Evolutionary conservation across 2,329 filamentous ascomycete species (phyloP), one percentile per base, ranked within the genome.

Genomic region (Claviceps fusiformis): DNA sequence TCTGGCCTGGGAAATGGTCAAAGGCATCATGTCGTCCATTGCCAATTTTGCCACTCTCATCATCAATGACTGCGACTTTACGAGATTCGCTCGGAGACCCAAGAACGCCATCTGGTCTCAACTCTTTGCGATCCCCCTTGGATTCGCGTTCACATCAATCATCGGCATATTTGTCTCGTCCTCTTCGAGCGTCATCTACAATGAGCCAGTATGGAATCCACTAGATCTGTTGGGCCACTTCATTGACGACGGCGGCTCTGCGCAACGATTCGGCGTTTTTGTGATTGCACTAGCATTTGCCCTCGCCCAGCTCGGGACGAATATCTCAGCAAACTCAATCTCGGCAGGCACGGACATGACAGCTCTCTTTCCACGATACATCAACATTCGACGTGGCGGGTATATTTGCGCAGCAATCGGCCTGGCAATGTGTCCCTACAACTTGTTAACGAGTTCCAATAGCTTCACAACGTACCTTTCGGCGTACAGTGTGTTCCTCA

Each of bases 401-500:
- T 95, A 95, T 67, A 79, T 95, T 59, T 95, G 89, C 64, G 90
- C 90, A 0, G 68, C 77, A 1, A 75, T 95, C 55, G 89, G 89
- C 54, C 75, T 95, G 13, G 86, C 83, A 59, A 95, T 95, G 81
- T 93, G 88, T 67, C 91, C 91, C 0, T 92, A 85, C 81, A 87
- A 87, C 57, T 78, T 95, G 0, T 79, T 95, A 9, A 82, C 79
- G 2, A 75, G 75, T 48, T 81, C 81, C 48, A 95, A 92, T 74
- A 83, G 85, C 70, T 95, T 95, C 73, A 93, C 88, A 0, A 95
- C 88, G 3, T 95, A 95, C 66, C 81, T 96, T 0, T 93, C 87
- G 0, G 86, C 91, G 1, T 95, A 95, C 73, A 90, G 87, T 3
- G 89, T 96, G 55, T 96, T 96, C 71, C 78, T 96, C n/a, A 91